Conservation (phyloP, 805 yeast species). For the Pichia rugopelliculosa region DNA sequence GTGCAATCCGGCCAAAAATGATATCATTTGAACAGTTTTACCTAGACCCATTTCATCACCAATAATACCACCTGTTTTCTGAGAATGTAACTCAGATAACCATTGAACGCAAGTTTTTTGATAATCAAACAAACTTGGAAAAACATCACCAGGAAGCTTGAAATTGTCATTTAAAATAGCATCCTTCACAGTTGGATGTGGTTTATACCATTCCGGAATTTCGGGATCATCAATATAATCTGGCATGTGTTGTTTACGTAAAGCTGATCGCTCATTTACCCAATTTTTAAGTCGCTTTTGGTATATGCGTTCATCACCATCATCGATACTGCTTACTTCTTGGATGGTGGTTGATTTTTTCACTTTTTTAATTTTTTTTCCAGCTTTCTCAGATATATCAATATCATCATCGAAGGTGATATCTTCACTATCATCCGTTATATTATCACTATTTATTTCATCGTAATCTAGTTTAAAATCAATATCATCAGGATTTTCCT, state of each 20-base stretch:
- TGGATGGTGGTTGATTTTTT: neutral
- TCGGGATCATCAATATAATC: conserved; percentile 22
- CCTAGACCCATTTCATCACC: conserved; percentile 99
- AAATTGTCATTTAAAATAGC: conserved; percentile 65
- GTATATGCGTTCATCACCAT: conserved; percentile 69
- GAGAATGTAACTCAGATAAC: conserved; percentile 90
- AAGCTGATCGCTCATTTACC: conserved; percentile 43
- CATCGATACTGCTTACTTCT: conserved; percentile 54
- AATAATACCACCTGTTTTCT: conserved; percentile 87
- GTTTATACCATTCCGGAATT: conserved; percentile 56
- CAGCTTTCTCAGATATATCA: neutral
- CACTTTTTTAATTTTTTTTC: conserved; percentile 10
- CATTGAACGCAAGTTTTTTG: conserved; percentile 97
- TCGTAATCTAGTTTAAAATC: conserved; percentile 8
- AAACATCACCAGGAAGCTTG: conserved; percentile 84
- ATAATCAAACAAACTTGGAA: conserved; percentile 79
- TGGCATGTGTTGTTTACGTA: conserved; percentile 30
- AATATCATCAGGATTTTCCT: conserved; percentile 9
- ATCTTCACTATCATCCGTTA: conserved; percentile 10
- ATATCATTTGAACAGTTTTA: conserved; percentile 86
- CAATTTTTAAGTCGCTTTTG: conserved; percentile 55
- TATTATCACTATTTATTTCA: conserved; percentile 6
- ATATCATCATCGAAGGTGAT: conserved; percentile 5
- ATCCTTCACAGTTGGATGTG: conserved; percentile 74
- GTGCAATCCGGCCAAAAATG: conserved; percentile 86